These are phyloP conservation scores for Hypoxylon trugodes DNA, from an alignment of 495 filamentous ascomycete genomes.

Conservation along the genomic window DNA sequence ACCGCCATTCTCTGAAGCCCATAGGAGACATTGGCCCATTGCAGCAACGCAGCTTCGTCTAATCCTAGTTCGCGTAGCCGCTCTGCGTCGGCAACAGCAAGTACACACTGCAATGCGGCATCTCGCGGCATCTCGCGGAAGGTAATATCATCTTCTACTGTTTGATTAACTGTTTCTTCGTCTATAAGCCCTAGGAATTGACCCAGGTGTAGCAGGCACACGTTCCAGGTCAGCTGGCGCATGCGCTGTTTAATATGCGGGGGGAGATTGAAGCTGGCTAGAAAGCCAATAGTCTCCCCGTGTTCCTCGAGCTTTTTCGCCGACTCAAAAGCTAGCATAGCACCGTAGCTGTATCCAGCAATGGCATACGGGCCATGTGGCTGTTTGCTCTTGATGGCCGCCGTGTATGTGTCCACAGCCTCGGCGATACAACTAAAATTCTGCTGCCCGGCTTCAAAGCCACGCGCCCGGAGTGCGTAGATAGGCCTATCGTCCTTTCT, in stretches of 20 bases:
- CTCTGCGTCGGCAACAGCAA: slow-evolving; percentile 8
- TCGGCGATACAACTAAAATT: slow-evolving; percentile 48
- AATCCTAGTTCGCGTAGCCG: slow-evolving; percentile 54
- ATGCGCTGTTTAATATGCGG: slow-evolving; percentile 64
- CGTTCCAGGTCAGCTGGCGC: slow-evolving; percentile 57
- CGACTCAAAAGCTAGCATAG: slow-evolving; percentile 64
- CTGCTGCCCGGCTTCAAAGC: slow-evolving; percentile 56
- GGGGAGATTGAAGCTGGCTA: slow-evolving; percentile 54
- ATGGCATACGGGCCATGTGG: slow-evolving; percentile 65
- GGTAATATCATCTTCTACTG: not conserved
- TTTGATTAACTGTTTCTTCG: not conserved
- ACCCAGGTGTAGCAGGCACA: slow-evolving; percentile 55
- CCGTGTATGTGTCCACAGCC: slow-evolving; percentile 49
- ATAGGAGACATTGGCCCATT: slow-evolving; percentile 55
- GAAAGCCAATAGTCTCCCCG: slow-evolving; percentile 44
- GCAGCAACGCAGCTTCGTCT: slow-evolving; percentile 35
- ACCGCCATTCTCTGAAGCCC: slow-evolving; percentile 54
- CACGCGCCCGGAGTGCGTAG: slow-evolving; percentile 62
- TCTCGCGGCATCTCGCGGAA: slow-evolving; percentile 15
- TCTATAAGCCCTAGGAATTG: slow-evolving; percentile 59
- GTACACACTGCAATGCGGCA: not conserved
- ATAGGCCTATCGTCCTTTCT: slow-evolving; percentile 55
- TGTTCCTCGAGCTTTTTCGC: slow-evolving; percentile 58
- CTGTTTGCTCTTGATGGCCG: slow-evolving; percentile 55
- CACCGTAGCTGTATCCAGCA: slow-evolving; percentile 64